Conservation (phyloP, 352 stramenopile genomes). For the Blastocystis sp. region DNA sequence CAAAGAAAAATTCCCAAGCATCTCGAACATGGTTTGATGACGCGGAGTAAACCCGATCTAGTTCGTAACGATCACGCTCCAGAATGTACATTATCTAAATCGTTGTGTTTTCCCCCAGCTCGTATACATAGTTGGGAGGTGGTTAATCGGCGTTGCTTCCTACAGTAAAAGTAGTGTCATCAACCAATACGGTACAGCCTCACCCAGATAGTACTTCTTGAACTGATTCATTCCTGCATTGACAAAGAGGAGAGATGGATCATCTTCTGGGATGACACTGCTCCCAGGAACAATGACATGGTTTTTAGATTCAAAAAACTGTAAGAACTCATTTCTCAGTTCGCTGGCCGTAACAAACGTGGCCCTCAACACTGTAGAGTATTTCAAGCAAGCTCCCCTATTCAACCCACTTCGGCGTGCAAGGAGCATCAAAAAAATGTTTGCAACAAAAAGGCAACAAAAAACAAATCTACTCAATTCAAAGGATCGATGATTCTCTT, state of each 20-base stretch:
- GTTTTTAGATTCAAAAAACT: slow-evolving; percentile 71
- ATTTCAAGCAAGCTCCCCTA: background rate
- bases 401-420: background rate
- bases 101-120: slow-evolving; percentile 94
- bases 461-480: slow-evolving; percentile 26
- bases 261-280: slow-evolving; percentile 75
- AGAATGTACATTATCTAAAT: slow-evolving; percentile 92
- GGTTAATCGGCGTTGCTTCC: slow-evolving; percentile 67
- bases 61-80: slow-evolving; percentile 73
- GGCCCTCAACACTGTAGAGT: background rate
- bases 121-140: slow-evolving; percentile 93
- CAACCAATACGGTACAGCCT: slow-evolving; percentile 29
- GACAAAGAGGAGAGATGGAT: slow-evolving; percentile 89
- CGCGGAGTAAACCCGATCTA: slow-evolving; percentile 61
- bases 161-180: background rate
- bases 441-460: slow-evolving; percentile 17
- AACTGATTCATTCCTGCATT: slow-evolving; percentile 94
- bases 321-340: slow-evolving; percentile 70
- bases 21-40: slow-evolving; percentile 97
- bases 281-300: slow-evolving; percentile 72
- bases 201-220: slow-evolving; percentile 78
- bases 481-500: slow-evolving; percentile 43
- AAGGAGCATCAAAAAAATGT: background rate
- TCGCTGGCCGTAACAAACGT: slow-evolving; percentile 67
- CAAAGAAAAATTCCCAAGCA: slow-evolving; percentile 95